Conservation (phyloP, 176 grass and related monocot species). For the Cymbopogon citratus region DNA sequence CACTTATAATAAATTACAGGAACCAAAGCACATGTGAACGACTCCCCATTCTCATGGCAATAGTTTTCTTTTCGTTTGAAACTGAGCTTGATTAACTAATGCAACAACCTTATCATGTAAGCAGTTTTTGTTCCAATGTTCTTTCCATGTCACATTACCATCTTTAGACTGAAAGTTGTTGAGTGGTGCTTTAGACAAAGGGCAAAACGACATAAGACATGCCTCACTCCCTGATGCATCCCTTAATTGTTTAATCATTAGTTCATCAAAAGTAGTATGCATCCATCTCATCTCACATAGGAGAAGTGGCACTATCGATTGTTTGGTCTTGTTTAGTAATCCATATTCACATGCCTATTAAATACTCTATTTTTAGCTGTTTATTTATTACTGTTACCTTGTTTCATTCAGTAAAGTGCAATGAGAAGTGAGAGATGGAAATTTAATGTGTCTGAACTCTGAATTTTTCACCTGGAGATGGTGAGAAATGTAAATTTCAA, state of each 20-base stretch:
- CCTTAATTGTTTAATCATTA: background rate
- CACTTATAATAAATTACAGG: background rate
- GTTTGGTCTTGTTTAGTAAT: background rate
- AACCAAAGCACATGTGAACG: background rate
- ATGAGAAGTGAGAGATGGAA: background rate
- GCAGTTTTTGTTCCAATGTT: background rate
- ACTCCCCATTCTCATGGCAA: background rate
- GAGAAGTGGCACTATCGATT: background rate
- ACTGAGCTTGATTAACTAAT: background rate
- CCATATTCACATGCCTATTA: background rate
- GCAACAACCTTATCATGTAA: background rate
- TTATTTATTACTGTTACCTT: background rate
- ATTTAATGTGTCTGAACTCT: background rate
- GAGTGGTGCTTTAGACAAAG: background rate
- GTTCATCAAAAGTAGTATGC: background rate
- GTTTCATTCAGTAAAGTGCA: background rate
- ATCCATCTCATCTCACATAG: background rate
- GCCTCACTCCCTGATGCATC: background rate
- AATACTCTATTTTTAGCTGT: background rate
- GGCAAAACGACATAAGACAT: background rate
- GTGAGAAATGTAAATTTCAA: background rate
- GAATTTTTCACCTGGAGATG: background rate
- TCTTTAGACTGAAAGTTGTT: background rate
- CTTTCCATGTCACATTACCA: background rate
- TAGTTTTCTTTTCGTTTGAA: background rate